phyloP scores from a whole-genome alignment of 192 early-diverging fungal genomes.

The Phycomyces nitens region DNA sequence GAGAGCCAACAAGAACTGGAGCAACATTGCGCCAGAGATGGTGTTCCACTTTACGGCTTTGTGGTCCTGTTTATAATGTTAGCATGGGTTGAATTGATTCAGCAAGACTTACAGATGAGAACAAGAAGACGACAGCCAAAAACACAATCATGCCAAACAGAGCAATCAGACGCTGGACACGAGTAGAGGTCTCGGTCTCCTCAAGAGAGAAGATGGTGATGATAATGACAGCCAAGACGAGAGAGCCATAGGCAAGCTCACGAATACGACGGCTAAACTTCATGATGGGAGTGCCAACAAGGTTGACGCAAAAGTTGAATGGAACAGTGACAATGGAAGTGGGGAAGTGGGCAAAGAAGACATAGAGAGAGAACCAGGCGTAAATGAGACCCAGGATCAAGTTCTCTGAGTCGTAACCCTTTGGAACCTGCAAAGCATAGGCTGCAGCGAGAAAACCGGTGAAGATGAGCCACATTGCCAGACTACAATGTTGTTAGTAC shows the following conservation, averaged over 20 bases:
- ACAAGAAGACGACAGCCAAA: slow-evolving; percentile 36
- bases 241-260: slow-evolving; percentile 2
- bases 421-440: slow-evolving; percentile 24
- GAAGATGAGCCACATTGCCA: slow-evolving; percentile 20
- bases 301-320: slow-evolving; percentile 2
- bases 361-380: slow-evolving; percentile 17
- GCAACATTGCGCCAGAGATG: slow-evolving; percentile 59
- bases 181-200: slow-evolving; percentile 46
- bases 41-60: slow-evolving; percentile 72
- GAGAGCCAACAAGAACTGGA: slow-evolving; percentile 79
- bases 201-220: slow-evolving; percentile 56
- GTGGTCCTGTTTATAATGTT: slow-evolving; percentile 39
- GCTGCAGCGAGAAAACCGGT: slow-evolving; percentile 30
- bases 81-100: not conserved
- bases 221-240: slow-evolving; percentile 44
- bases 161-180: slow-evolving; percentile 71
- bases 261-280: not conserved
- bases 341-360: slow-evolving; percentile 22
- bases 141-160: slow-evolving; percentile 67
- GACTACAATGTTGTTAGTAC: slow-evolving; percentile 4
- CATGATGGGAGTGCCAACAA: slow-evolving; percentile 17
- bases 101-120: slow-evolving; percentile 47
- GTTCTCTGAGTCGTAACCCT: slow-evolving; percentile 30
- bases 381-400: slow-evolving; percentile 28
- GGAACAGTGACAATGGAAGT: slow-evolving; percentile 6